Evolutionary conservation across 2,329 filamentous ascomycete genomes (phyloP), one percentile per base, ranked within the genome.

Genomic region (Colletotrichum sp.): DNA sequence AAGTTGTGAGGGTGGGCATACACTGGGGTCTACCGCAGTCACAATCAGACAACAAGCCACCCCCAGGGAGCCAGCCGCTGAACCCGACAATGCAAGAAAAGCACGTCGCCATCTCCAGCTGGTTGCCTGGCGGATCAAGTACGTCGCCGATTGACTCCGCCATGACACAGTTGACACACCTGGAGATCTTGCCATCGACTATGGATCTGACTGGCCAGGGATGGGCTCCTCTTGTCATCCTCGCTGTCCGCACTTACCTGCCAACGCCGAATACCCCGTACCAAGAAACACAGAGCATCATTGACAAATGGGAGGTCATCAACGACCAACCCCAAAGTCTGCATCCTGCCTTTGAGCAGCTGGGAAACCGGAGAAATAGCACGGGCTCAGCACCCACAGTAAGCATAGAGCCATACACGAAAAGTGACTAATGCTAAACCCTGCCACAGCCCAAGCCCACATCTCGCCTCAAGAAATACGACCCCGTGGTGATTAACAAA

Each of bases 221-320:
- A 48, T 88, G 85, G 77, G 87, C 82, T 69, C 87, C 90, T 44
- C 91, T 93, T 1, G 91, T 93, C 48, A 88, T 98, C 25, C 83
- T 98, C 39, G 93, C 94, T 1, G 90, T 96, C 34, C 95, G 95
- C 76, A 94, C 94, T 12, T 90, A 90, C 80, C 84, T 90, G 68
- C 89, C 88, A 71, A 84, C 85, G 77, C 86, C 87, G 71, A 88
- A 86, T 78, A 88, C 89, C 34, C 88, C 93, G 34, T 92, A 90
- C 57, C 91, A 93, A 78, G 91, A 93, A 36, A 87, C 91, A 0
- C 92, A 94, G 79, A 98, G 93, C 79, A 90, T 96, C 55, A 88
- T 98, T 77, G 93, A 95, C 77, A 91, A 94, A 77, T 98, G 96
- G 96, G 93, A 97, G 79, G 86, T 98, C 16, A 83, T 96, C 12